Evolutionary conservation across 2,329 filamentous ascomycete genomes (phyloP).

Genomic region (Aspergillus terreus): DNA sequence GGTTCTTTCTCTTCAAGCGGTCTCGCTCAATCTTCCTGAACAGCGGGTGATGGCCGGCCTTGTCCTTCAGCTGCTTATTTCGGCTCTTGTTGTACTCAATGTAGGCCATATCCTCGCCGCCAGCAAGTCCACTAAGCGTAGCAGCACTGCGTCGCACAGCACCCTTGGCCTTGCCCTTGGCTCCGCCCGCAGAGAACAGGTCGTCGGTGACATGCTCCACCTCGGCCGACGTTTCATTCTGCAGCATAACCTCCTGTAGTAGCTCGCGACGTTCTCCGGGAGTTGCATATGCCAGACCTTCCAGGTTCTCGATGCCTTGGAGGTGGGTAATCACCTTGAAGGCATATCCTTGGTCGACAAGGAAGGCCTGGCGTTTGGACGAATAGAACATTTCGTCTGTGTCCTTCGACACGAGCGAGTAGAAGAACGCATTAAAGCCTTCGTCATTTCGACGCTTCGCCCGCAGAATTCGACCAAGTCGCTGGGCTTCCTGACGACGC

Average conservation of each 20-base stretch:
- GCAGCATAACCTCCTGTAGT: conserved; percentile 81
- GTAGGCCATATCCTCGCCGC: conserved; percentile 97
- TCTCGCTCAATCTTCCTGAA: conserved; percentile 66
- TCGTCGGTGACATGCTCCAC: conserved; percentile 69
- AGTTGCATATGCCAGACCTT: conserved; percentile 74
- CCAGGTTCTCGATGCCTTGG: conserved; percentile 81
- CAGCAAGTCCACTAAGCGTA: conserved; percentile 77
- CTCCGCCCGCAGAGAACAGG: conserved; percentile 55
- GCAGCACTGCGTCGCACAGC: conserved; percentile 76
- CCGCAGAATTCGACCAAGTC: conserved; percentile 85
- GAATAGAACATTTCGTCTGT: conserved; percentile 98
- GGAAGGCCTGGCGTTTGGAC: conserved; percentile 90
- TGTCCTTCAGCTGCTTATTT: conserved; percentile 65
- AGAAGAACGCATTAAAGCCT: conserved; percentile 99
- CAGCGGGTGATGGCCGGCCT: conserved; percentile 56
- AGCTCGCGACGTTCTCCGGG: conserved; percentile 78
- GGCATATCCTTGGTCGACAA: conserved; percentile 96
- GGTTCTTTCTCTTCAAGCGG: conserved; percentile 54
- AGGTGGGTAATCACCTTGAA: conserved; percentile 99
- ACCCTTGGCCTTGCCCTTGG: conserved; percentile 46
- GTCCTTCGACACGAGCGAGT: conserved; percentile 94
- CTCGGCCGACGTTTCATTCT: conserved; percentile 71
- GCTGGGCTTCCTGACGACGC: conserved; percentile 91
- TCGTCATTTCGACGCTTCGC: conserved; percentile 96
- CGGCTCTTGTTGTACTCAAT: conserved; percentile 74